phyloP scores from a whole-genome alignment of 2,329 filamentous ascomycete species.

The Cadophora luteo-olivacea region DNA sequence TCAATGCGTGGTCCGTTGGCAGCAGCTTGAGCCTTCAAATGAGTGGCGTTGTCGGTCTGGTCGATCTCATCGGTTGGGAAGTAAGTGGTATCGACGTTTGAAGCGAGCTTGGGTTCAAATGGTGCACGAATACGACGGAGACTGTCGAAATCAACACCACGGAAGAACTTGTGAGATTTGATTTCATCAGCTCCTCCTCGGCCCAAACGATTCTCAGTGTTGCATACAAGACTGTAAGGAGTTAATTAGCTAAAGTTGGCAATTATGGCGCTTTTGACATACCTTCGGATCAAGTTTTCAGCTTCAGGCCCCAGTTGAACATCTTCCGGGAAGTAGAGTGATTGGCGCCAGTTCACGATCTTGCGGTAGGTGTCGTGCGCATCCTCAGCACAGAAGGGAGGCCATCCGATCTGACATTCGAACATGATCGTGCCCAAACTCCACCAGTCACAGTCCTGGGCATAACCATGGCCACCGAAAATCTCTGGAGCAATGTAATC shows the following conservation, averaged over 20 bases:
- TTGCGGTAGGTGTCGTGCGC: slow-evolving; percentile 98
- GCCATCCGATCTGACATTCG: slow-evolving; percentile 97
- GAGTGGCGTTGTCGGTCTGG: slow-evolving; percentile 90
- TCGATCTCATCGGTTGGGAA: slow-evolving; percentile 99
- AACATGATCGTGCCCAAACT: slow-evolving; percentile 99
- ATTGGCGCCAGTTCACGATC: slow-evolving; percentile 98
- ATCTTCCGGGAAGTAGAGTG: slow-evolving; percentile 95
- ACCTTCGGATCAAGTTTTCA: slow-evolving; percentile 92
- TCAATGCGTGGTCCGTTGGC: slow-evolving; percentile 70
- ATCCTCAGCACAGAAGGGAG: slow-evolving; percentile 97
- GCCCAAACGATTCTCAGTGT: slow-evolving; percentile 90
- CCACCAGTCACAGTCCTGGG: slow-evolving; percentile 99
- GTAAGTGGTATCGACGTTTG: slow-evolving; percentile 95
- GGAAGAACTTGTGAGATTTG: slow-evolving; percentile 95
- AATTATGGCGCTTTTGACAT: slow-evolving; percentile 45
- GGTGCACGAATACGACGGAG: slow-evolving; percentile 92
- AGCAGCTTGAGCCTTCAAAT: slow-evolving; percentile 75
- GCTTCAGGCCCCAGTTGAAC: slow-evolving; percentile 87
- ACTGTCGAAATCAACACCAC: slow-evolving; percentile 92
- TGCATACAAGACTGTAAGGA: slow-evolving; percentile 80
- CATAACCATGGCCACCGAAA: slow-evolving; percentile 95
- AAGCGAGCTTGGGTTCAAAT: slow-evolving; percentile 92
- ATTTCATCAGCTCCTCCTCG: slow-evolving; percentile 88
- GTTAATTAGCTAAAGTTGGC: slow-evolving; percentile 44
- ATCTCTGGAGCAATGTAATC: slow-evolving; percentile 99